Evolutionary conservation across 768 basidiomycete genomes (phyloP).

Genomic region (Pleurotus sapidus): DNA sequence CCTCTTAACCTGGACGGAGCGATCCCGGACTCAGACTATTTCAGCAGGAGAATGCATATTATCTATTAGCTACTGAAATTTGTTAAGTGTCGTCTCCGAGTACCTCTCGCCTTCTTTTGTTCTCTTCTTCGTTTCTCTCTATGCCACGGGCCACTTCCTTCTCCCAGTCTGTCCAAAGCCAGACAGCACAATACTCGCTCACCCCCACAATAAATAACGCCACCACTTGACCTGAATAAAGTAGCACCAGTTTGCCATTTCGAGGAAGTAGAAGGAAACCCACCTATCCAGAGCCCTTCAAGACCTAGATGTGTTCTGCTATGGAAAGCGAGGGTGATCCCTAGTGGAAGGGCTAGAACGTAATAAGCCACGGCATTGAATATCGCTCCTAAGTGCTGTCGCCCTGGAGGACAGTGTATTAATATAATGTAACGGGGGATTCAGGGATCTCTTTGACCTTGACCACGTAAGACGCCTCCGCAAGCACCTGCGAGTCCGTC

Average conservation of each 20-base stretch:
- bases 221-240: constrained; percentile 59
- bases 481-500: constrained; percentile 70
- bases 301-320: constrained; percentile 41
- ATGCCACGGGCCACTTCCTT: constrained; percentile 54
- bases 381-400: constrained; percentile 70
- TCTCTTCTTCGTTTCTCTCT: constrained; percentile 47
- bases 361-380: constrained; percentile 82
- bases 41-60: not conserved
- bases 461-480: constrained; percentile 75
- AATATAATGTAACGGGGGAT: not conserved
- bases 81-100: not conserved
- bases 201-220: constrained; percentile 71
- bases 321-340: constrained; percentile 69
- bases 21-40: not conserved
- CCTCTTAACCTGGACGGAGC: too few species aligned
- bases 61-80: too few species aligned
- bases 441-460: constrained; percentile 45
- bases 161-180: constrained; percentile 60
- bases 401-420: constrained; percentile 31
- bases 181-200: constrained; percentile 63
- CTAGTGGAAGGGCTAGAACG: constrained; percentile 73
- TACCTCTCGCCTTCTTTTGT: constrained; percentile 21
- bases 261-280: constrained; percentile 27
- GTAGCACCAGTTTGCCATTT: constrained; percentile 5
- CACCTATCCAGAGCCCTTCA: constrained; percentile 79